Percentiles rank a stretch among this genome's conserved stretches.
phyloP scores from a whole-genome alignment of 768 basidiomycete genomes.

The Kwoniella dejecticola region DNA sequence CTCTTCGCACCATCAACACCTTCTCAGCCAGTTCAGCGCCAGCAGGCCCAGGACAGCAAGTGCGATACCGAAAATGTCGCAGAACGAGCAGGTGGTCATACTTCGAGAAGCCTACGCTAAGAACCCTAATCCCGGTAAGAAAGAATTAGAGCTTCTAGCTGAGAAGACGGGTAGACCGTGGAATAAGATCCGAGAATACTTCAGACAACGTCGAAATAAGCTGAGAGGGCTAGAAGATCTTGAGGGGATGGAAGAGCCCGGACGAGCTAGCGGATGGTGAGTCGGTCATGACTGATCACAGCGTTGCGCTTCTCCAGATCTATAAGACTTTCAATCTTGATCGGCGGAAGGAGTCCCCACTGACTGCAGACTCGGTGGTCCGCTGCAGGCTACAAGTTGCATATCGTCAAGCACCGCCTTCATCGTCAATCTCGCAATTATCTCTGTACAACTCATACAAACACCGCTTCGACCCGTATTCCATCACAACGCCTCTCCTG shows the following conservation, averaged over 20 bases:
- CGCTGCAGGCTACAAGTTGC: conserved; percentile 44
- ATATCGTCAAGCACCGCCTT: conserved; percentile 31
- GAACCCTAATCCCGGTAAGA: conserved; percentile 45
- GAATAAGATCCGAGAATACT: conserved; percentile 49
- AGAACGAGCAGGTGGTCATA: conserved; percentile 35
- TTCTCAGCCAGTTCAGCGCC: neutral
- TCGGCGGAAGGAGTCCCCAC: no score
- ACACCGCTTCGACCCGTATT: conserved; percentile 45
- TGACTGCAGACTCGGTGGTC: neutral
- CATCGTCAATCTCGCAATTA: conserved; percentile 34
- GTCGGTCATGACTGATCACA: conserved; percentile 9
- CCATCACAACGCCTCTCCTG: conserved; percentile 28
- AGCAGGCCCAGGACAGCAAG: conserved; percentile 5
- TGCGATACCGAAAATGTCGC: conserved; percentile 1
- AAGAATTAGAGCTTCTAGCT: conserved; percentile 36
- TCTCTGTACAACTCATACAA: conserved; percentile 42
- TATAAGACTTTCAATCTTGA: no score
- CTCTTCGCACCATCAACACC: neutral
- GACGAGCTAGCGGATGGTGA: conserved; percentile 46
- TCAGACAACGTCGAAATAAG: conserved; percentile 50
- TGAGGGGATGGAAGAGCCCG: conserved; percentile 46
- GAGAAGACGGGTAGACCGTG: conserved; percentile 42
- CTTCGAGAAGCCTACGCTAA: conserved; percentile 38
- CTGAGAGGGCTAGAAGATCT: conserved; percentile 42
- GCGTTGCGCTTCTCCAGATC: no score